These are phyloP conservation scores for Flaveria trinervia DNA, from an alignment of 129 eudicot genomes.

Conservation along the genomic window DNA sequence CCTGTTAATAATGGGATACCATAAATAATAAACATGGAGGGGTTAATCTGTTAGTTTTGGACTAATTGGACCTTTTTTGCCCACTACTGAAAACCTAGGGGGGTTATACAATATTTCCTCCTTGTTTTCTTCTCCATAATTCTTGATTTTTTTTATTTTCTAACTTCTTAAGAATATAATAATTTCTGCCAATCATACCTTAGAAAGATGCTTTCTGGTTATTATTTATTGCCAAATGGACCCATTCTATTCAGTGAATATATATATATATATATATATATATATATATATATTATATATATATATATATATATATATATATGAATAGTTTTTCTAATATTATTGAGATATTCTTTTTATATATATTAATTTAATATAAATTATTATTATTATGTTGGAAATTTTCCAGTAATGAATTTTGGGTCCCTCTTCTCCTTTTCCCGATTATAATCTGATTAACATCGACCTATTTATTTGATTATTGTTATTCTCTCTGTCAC, in stretches of 20 bases:
- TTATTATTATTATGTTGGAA: conserved; percentile 14
- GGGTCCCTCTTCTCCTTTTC: background rate
- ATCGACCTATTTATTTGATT: background rate
- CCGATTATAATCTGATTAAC: background rate
- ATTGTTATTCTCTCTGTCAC: background rate
- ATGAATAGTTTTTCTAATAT: conserved; percentile 12
- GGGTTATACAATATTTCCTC: background rate
- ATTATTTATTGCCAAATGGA: conserved; percentile 29
- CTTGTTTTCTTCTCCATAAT: conserved; percentile 28
- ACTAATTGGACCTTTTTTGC: conserved; percentile 1
- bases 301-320: no score
- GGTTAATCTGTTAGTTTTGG: background rate
- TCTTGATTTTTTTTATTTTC: conserved; percentile 21
- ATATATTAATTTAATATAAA: background rate
- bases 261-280: no score
- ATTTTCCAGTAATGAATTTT: background rate
- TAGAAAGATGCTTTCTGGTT: conserved; percentile 36
- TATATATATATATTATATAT: no score
- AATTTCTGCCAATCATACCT: conserved; percentile 38
- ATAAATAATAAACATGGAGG: background rate
- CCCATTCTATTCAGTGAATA: background rate
- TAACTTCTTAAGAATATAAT: conserved; percentile 22
- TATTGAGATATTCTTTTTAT: conserved; percentile 1
- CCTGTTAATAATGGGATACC: background rate
- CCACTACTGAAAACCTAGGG: conserved; percentile 10